Evolutionary conservation across 2,329 filamentous ascomycete species (phyloP).

Genomic region (Pseudopyrenochaeta lycopersici): DNA sequence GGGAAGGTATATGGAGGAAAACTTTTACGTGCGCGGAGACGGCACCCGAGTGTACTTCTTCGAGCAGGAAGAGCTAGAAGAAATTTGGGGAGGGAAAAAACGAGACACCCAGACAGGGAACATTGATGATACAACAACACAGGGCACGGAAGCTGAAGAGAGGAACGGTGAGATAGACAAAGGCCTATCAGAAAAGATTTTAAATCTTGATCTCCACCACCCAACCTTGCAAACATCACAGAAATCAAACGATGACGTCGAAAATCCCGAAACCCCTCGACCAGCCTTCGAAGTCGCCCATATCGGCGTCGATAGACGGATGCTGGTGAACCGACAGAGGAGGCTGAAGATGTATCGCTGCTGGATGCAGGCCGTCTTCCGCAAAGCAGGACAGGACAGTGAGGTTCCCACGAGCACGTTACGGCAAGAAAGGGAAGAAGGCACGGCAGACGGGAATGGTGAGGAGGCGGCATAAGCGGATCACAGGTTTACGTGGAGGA

Average conservation of each 20-base stretch:
- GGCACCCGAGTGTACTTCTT: constrained; percentile 98
- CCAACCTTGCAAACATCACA: background rate
- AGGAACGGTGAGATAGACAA: background rate
- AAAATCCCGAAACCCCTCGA: constrained; percentile 12
- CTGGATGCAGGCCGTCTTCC: constrained; percentile 89
- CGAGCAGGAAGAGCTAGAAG: constrained; percentile 80
- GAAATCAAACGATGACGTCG: constrained; percentile 6
- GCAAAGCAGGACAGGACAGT: constrained; percentile 60
- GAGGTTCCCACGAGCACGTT: constrained; percentile 45
- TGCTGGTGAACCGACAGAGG: constrained; percentile 90
- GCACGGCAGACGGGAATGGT: constrained; percentile 10
- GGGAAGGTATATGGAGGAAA: constrained; percentile 91
- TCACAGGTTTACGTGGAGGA: too few species aligned
- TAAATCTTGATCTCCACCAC: constrained; percentile 9
- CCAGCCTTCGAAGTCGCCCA: constrained; percentile 73
- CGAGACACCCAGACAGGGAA: constrained; percentile 5
- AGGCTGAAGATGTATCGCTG: constrained; percentile 98
- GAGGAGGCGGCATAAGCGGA: constrained; percentile 1
- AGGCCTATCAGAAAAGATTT: constrained; percentile 6
- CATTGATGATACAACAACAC: constrained; percentile 1
- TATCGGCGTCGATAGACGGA: constrained; percentile 83
- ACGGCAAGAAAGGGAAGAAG: constrained; percentile 34
- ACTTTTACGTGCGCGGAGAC: constrained; percentile 96
- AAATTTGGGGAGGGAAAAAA: constrained; percentile 73
- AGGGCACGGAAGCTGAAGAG: background rate